Conservation (phyloP, 2,329 filamentous ascomycete genomes). For the Pestalotiopsis sp. region DNA sequence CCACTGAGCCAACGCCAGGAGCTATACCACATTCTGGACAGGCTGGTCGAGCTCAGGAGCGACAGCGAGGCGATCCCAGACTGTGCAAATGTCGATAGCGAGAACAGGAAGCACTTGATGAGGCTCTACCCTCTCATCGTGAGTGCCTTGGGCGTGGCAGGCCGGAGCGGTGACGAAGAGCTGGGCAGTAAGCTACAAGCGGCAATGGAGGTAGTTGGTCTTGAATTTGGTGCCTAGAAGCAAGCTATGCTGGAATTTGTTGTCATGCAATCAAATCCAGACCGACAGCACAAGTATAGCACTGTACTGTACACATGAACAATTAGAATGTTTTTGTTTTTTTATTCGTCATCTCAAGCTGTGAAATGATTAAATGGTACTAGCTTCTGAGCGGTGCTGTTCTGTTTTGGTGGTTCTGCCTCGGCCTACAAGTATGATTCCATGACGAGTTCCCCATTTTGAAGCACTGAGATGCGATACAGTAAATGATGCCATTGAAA, state of each 20-base stretch:
- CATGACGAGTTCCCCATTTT: not conserved
- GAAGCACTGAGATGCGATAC: slow-evolving; percentile 2
- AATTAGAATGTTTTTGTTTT: not conserved
- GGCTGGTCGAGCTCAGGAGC: slow-evolving; percentile 68
- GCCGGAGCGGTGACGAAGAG: slow-evolving; percentile 60
- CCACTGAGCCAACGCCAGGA: slow-evolving; percentile 81
- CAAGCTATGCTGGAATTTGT: not conserved
- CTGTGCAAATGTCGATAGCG: slow-evolving; percentile 53
- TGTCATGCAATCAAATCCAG: not conserved
- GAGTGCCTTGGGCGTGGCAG: slow-evolving; percentile 62
- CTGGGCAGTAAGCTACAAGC: slow-evolving; percentile 60
- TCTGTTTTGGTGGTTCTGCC: not conserved
- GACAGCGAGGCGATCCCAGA: slow-evolving; percentile 71
- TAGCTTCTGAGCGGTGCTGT: slow-evolving; percentile 2
- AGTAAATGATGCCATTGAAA: not conserved
- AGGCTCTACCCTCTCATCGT: slow-evolving; percentile 80
- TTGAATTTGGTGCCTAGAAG: slow-evolving; percentile 49
- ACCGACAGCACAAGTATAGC: not conserved
- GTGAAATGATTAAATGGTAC: not conserved
- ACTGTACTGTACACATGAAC: not conserved
- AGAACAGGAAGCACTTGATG: slow-evolving; percentile 74
- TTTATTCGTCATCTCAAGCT: not conserved
- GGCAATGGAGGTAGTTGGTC: slow-evolving; percentile 65
- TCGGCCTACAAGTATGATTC: not conserved
- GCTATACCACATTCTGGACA: slow-evolving; percentile 70